A percentile compares a stretch with the other conserved stretches of the same genome.
phyloP scores from a whole-genome alignment of 2,329 filamentous ascomycete genomes.

The Aspergillus ochraceus region DNA sequence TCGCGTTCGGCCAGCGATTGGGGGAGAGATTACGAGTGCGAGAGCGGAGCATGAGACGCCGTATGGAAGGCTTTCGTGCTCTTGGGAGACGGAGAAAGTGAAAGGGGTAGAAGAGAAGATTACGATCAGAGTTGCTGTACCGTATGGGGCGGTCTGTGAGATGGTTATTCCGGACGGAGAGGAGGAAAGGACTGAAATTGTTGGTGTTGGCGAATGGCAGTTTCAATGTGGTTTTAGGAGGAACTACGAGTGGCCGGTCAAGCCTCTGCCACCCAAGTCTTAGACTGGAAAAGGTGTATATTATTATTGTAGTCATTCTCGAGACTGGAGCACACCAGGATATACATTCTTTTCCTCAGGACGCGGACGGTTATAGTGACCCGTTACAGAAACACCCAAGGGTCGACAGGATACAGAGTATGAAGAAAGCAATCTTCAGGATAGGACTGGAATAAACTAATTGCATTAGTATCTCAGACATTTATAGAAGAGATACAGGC shows the following conservation, averaged over 20 bases:
- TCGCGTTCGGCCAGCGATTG: not conserved
- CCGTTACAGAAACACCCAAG: too few species aligned
- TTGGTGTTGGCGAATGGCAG: not conserved
- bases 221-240: not conserved
- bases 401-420: too few species aligned
- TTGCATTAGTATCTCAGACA: too few species aligned
- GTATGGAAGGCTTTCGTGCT: not conserved
- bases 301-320: too few species aligned
- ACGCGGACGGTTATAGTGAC: too few species aligned
- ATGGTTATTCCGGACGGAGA: not conserved
- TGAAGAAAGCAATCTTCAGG: too few species aligned
- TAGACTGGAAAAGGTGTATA: not conserved
- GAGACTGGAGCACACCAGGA: too few species aligned
- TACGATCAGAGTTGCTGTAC: not conserved
- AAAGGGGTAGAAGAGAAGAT: not conserved
- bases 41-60: not conserved
- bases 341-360: too few species aligned
- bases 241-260: not conserved
- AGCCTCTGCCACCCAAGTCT: not conserved
- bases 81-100: not conserved
- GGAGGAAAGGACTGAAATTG: not conserved
- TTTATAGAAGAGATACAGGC: too few species aligned
- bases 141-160: not conserved
- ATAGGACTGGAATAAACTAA: too few species aligned
- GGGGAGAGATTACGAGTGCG: not conserved